A percentile compares a stretch with the other conserved stretches of the same genome.
Evolutionary conservation across 805 yeast species (phyloP).

Genomic region (Cyberlindnera meyerae): DNA sequence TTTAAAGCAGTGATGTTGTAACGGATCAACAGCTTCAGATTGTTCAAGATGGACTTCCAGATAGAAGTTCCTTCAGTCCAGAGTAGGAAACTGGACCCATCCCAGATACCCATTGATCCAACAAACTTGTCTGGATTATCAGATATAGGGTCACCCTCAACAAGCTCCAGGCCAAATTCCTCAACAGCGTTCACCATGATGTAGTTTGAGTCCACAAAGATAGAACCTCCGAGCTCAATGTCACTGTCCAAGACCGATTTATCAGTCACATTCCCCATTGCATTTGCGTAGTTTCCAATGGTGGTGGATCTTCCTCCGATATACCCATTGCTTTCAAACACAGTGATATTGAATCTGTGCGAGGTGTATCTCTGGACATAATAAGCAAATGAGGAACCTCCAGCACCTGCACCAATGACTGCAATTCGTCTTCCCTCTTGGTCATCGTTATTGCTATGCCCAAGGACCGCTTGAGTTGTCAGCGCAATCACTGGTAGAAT

Average conservation of each 20-base stretch:
- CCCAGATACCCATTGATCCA: conserved; percentile 32
- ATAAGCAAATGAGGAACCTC: conserved; percentile 44
- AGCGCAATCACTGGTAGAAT: neutral
- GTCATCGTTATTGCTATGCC: conserved; percentile 1
- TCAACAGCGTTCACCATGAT: conserved; percentile 35
- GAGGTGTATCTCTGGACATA: conserved; percentile 36
- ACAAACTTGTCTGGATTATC: conserved; percentile 11
- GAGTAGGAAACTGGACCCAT: conserved; percentile 29
- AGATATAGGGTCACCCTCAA: conserved; percentile 6
- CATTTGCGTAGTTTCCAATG: conserved; percentile 16
- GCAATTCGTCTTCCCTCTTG: no score
- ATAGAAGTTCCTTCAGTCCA: conserved; percentile 2
- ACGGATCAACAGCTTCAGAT: conserved; percentile 23
- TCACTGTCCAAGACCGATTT: conserved; percentile 14
- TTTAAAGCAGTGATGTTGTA: conserved; percentile 30
- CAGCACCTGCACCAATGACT: conserved; percentile 49
- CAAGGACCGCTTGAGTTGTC: neutral
- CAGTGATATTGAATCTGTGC: conserved; percentile 32
- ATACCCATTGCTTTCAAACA: conserved; percentile 36
- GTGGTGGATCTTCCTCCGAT: conserved; percentile 45
- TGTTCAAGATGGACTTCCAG: neutral
- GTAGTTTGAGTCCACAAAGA: conserved; percentile 37
- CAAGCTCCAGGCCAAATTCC: conserved; percentile 29
- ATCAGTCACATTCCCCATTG: conserved; percentile 16
- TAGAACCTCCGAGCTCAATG: conserved; percentile 43